These are phyloP conservation scores for Trichoderma endophyticum DNA, from an alignment of 2,329 filamentous ascomycete species.

Conservation along the genomic window DNA sequence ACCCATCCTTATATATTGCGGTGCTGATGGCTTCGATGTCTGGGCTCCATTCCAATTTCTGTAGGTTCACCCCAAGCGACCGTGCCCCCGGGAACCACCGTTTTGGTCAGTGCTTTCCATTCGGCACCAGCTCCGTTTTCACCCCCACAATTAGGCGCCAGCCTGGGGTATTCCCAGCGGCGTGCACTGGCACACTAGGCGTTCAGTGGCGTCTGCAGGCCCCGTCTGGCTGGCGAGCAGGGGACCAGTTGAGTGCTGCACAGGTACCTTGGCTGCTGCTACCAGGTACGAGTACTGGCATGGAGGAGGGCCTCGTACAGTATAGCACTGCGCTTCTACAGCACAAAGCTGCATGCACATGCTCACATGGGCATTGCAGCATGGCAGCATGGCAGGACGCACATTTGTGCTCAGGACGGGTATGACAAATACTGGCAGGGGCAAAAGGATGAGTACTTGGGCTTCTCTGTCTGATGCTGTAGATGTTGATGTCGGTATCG, in stretches of 20 bases:
- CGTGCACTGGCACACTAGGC: slow-evolving; percentile 1
- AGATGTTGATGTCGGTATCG: background rate
- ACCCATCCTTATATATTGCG: background rate
- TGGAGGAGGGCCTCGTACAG: background rate
- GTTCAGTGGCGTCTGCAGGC: slow-evolving; percentile 9
- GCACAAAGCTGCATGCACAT: background rate
- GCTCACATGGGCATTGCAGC: background rate
- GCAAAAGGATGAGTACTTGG: background rate
- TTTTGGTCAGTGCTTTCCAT: background rate
- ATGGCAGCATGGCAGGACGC: background rate
- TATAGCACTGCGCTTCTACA: background rate
- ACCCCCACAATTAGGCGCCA: slow-evolving; percentile 14
- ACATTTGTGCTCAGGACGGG: background rate
- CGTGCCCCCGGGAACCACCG: background rate
- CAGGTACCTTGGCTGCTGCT: background rate
- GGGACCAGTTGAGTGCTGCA: background rate
- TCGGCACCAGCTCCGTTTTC: slow-evolving; percentile 1
- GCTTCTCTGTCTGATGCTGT: background rate
- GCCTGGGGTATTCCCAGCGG: slow-evolving; percentile 5
- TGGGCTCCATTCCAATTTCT: background rate
- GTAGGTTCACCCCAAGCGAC: background rate
- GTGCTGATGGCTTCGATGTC: background rate
- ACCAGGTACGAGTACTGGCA: background rate
- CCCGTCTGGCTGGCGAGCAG: background rate
- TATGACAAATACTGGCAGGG: background rate